These are phyloP conservation scores for Hortiboletus flavorubellus DNA, from an alignment of 768 basidiomycete species.

Conservation along the genomic window DNA sequence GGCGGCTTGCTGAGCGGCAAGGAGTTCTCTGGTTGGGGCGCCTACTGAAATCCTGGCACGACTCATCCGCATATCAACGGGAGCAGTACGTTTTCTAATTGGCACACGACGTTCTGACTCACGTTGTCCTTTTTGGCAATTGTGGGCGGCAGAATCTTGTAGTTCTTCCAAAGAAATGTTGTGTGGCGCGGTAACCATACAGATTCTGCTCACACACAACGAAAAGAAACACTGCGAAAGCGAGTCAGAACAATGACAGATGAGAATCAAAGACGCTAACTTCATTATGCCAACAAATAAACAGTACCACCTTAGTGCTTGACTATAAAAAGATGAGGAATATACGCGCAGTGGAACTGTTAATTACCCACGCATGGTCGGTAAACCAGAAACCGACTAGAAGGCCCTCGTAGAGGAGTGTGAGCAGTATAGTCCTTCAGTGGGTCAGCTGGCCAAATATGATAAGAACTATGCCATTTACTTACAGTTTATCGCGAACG, in stretches of 20 bases:
- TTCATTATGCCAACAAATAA: slow-evolving; percentile 84
- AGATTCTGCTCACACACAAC: slow-evolving; percentile 65
- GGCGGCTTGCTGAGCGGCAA: slow-evolving; percentile 65
- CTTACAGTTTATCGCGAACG: slow-evolving; percentile 87
- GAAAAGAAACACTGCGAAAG: slow-evolving; percentile 64
- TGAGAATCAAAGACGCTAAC: slow-evolving; percentile 40
- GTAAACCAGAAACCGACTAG: slow-evolving; percentile 95
- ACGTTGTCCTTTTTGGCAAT: slow-evolving; percentile 75
- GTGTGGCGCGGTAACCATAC: not conserved
- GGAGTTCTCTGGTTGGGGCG: slow-evolving; percentile 64
- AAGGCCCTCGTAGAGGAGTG: slow-evolving; percentile 77
- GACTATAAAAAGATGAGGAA: slow-evolving; percentile 38
- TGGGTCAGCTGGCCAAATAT: slow-evolving; percentile 10
- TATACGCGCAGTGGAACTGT: not conserved
- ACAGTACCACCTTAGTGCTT: slow-evolving; percentile 81
- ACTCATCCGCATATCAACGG: slow-evolving; percentile 85
- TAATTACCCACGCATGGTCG: slow-evolving; percentile 71
- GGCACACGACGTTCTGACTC: slow-evolving; percentile 86
- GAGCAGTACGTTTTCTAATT: slow-evolving; percentile 80
- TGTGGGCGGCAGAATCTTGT: slow-evolving; percentile 75
- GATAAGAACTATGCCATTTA: slow-evolving; percentile 6
- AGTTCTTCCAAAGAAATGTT: slow-evolving; percentile 43
- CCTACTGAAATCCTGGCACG: slow-evolving; percentile 72
- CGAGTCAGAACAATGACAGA: slow-evolving; percentile 5
- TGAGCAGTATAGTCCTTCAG: slow-evolving; percentile 79